phyloP scores from a whole-genome alignment of 768 basidiomycete genomes.

The Russula sp. region DNA sequence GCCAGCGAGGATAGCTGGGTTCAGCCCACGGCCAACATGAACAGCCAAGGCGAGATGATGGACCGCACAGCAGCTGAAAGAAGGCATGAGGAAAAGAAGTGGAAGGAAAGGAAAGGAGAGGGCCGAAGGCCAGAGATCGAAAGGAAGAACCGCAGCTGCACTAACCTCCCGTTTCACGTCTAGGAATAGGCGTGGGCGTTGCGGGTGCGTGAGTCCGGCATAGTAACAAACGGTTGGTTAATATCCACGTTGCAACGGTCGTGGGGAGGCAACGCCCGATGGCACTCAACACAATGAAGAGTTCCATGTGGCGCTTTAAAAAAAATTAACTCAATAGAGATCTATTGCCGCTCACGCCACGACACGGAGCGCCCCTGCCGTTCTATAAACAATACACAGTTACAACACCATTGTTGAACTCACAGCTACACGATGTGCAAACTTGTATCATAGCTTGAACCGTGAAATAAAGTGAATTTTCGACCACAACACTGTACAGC shows the following conservation, averaged over 20 bases:
- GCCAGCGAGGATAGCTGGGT: conserved; percentile 4
- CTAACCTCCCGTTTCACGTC: neutral
- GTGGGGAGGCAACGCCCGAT: conserved; percentile 19
- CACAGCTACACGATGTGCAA: too few relatives aligned
- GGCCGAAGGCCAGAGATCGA: conserved; percentile 23
- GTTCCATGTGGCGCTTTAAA: neutral
- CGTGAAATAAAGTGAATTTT: too few relatives aligned
- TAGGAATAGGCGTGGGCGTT: neutral
- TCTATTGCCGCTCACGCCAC: neutral
- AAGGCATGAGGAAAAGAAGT: conserved; percentile 11
- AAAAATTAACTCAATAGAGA: too few relatives aligned
- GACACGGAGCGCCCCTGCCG: too few relatives aligned
- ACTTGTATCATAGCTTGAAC: too few relatives aligned
- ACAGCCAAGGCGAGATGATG: conserved; percentile 2
- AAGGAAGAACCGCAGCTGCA: neutral
- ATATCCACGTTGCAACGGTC: conserved; percentile 13
- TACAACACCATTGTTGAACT: too few relatives aligned
- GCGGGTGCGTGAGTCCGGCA: neutral
- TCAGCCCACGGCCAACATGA: neutral
- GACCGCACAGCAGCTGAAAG: conserved; percentile 25
- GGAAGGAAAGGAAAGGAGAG: neutral
- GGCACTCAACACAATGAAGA: conserved; percentile 9
- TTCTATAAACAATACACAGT: too few relatives aligned
- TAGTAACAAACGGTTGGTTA: conserved; percentile 1
- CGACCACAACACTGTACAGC: too few relatives aligned